Percentiles rank a stretch among this genome's conserved stretches.
Evolutionary conservation across 192 early-diverging fungal genomes (phyloP).

Genomic region (Diversispora epigaea): DNA sequence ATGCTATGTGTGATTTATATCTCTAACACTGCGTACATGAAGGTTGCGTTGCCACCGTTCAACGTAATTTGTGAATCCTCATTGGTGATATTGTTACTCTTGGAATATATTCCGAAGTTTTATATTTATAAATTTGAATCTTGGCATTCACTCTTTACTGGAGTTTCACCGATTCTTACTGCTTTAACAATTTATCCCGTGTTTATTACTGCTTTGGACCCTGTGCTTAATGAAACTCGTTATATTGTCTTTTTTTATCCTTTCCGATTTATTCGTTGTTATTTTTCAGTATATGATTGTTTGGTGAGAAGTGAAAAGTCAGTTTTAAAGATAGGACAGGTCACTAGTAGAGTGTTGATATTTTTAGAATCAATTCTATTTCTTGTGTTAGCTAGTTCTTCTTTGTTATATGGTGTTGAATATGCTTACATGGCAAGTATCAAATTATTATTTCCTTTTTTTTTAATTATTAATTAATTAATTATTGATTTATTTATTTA

Average conservation of each 20-base stretch:
- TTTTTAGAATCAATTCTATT: slow-evolving; percentile 24
- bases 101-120: slow-evolving; percentile 32
- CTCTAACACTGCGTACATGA: not conserved
- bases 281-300: slow-evolving; percentile 31
- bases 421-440: slow-evolving; percentile 25
- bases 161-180: slow-evolving; percentile 20
- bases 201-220: not conserved
- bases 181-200: slow-evolving; percentile 14
- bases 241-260: slow-evolving; percentile 32
- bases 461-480: not conserved
- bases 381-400: slow-evolving; percentile 26
- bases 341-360: slow-evolving; percentile 27
- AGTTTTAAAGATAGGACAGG: slow-evolving; percentile 24
- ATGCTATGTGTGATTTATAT: slow-evolving; percentile 18
- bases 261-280: slow-evolving; percentile 29
- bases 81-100: slow-evolving; percentile 13
- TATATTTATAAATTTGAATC: slow-evolving; percentile 29
- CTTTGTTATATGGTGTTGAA: slow-evolving; percentile 32
- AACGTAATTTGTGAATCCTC: slow-evolving; percentile 14
- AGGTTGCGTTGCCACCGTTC: not conserved
- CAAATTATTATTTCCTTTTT: slow-evolving; percentile 1
- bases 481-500: not conserved
- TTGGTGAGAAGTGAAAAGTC: slow-evolving; percentile 32
- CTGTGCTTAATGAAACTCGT: slow-evolving; percentile 16
- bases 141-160: slow-evolving; percentile 23